A percentile compares a stretch with the other conserved stretches of the same genome.
Evolutionary conservation across 2,329 filamentous ascomycete species (phyloP).

Genomic region (Phialophora chinensis): DNA sequence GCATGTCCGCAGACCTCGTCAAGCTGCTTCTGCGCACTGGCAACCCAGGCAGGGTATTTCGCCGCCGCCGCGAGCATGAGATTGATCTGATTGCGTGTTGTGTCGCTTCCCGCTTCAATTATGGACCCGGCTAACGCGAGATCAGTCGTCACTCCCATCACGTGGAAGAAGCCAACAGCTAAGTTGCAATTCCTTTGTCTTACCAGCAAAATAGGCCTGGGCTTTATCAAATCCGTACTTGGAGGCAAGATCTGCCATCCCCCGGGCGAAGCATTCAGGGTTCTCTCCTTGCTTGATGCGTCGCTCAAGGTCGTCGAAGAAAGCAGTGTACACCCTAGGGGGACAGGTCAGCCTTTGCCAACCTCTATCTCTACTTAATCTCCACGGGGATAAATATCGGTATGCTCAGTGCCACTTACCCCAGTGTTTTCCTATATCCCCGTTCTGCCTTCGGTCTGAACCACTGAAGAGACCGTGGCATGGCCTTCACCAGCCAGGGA

Average conservation of each 20-base stretch:
- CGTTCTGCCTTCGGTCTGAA: slow-evolving; percentile 49
- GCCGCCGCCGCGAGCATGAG: slow-evolving; percentile 21
- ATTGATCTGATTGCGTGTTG: slow-evolving; percentile 22
- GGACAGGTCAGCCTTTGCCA: not conserved
- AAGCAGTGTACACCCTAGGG: slow-evolving; percentile 17
- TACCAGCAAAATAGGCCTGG: slow-evolving; percentile 24
- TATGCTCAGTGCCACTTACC: slow-evolving; percentile 14
- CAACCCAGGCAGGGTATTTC: slow-evolving; percentile 25
- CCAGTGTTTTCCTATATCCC: slow-evolving; percentile 45
- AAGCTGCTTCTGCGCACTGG: slow-evolving; percentile 19
- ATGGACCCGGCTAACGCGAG: slow-evolving; percentile 15
- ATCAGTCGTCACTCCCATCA: not conserved
- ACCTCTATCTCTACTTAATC: not conserved
- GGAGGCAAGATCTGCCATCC: slow-evolving; percentile 13
- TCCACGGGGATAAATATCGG: not conserved
- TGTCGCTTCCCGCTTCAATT: slow-evolving; percentile 29
- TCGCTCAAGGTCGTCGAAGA: slow-evolving; percentile 23
- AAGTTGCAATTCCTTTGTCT: not conserved
- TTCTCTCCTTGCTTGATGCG: slow-evolving; percentile 24
- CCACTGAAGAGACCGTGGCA: slow-evolving; percentile 53
- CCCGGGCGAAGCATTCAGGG: slow-evolving; percentile 23
- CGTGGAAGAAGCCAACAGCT: not conserved
- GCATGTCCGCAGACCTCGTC: slow-evolving; percentile 26
- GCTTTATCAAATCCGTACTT: slow-evolving; percentile 26
- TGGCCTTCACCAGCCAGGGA: slow-evolving; percentile 48